Evolutionary conservation across 768 basidiomycete genomes (phyloP), one percentile per base, ranked within the genome.

Genomic region (Russula brevipes): DNA sequence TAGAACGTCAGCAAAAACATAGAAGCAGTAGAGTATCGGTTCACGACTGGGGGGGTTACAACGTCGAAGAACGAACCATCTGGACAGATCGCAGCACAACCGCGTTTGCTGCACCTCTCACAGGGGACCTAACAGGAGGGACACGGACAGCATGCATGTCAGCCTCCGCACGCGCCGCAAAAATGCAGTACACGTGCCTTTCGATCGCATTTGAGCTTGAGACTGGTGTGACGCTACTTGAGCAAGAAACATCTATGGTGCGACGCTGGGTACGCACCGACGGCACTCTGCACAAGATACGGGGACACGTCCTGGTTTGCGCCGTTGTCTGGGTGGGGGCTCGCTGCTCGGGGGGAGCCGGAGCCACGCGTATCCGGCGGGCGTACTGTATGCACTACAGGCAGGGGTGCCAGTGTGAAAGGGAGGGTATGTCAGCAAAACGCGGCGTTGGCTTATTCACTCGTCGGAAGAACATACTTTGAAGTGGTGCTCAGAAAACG

Each of bases 11-110:
- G 56, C 45, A 47, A 24, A 24, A 2, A 33, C 35, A 19, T 5
- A 36, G 10, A n/a, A n/a, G n/a, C 6, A 41, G 71, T 49, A 33
- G 44, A 49, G 38, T 14, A 50, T 36, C 17, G 5, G 41, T 8
- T 16, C 14, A 52, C 4, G 10, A 14, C 14, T n/a, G 17, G 19
- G 5, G 5, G n/a, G 19, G 41, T 14, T 42, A 35, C 12, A n/a
- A 63, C 55, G 16, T 10, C 1, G 12, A 8, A 54, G 7, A 30
- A 58, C 66, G 50, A 66, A 86, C 89, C 89, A 60, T 86, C 83
- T n/a, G 89, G 89, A 73, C 89, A 91, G 60, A 91, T 86, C 17
- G 83, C 77, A 30, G 82, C 83, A 69, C 88, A 91, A 39, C 89
- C 89, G 69, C 88, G 79, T 61, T 86, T 85, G 30, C 82, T 81